phyloP scores from a whole-genome alignment of 352 stramenopile species.

The Phytopythium aichiense region DNA sequence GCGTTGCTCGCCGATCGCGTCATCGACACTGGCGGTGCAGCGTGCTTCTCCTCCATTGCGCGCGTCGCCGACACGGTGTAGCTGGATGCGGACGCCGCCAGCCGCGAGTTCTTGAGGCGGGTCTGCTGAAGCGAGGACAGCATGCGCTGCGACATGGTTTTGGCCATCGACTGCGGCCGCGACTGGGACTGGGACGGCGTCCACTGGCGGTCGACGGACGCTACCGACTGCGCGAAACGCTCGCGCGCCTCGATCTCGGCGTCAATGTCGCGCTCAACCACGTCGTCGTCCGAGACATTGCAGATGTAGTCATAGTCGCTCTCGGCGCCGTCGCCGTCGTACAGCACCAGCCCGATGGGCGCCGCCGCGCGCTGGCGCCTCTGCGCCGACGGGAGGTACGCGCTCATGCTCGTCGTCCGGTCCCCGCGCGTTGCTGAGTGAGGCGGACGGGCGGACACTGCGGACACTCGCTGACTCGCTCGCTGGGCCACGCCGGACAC shows the following conservation, averaged over 20 bases:
- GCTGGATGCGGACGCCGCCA: constrained; percentile 3
- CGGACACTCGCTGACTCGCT: no score
- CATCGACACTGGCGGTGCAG: not conserved
- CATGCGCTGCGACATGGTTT: constrained; percentile 64
- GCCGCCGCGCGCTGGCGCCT: constrained; percentile 3
- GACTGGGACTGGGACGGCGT: not conserved
- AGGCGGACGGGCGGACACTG: not conserved
- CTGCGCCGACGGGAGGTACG: constrained; percentile 5
- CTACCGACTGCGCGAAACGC: constrained; percentile 8
- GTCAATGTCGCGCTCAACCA: constrained; percentile 67
- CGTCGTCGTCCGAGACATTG: constrained; percentile 61
- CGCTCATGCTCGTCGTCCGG: not conserved
- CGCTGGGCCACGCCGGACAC: no score
- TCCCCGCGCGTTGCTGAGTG: not conserved
- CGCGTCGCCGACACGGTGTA: constrained; percentile 1
- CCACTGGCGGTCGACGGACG: not conserved
- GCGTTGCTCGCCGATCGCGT: constrained; percentile 2
- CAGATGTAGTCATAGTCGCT: constrained; percentile 33
- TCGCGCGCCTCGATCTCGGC: constrained; percentile 64
- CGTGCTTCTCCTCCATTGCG: not conserved
- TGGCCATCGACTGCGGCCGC: constrained; percentile 7
- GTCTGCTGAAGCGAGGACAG: constrained; percentile 45
- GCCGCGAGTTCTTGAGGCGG: constrained; percentile 18
- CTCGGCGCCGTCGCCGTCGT: constrained; percentile 22
- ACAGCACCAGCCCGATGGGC: constrained; percentile 10